These are phyloP conservation scores for Phaffia tasmanica DNA, from an alignment of 768 basidiomycete genomes.

Conservation along the genomic window DNA sequence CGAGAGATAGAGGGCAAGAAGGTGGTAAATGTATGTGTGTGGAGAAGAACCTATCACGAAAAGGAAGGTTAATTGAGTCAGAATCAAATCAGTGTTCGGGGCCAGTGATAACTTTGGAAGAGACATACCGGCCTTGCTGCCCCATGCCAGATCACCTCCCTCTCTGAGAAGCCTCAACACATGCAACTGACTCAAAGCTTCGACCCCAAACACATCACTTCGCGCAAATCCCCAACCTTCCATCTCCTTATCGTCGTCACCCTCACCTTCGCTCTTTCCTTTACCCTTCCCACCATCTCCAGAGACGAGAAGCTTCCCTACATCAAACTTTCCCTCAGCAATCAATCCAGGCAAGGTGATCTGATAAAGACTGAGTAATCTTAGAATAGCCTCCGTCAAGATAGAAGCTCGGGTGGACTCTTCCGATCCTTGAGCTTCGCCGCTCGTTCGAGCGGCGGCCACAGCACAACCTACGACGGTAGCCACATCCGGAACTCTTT, in stretches of 20 bases:
- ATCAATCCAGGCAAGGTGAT: constrained; percentile 59
- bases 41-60: constrained; percentile 28
- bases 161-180: constrained; percentile 60
- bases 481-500: constrained; percentile 72
- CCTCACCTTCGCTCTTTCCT: constrained; percentile 35
- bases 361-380: constrained; percentile 78
- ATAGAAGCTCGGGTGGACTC: constrained; percentile 39
- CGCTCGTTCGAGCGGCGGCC: constrained; percentile 38
- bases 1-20: constrained; percentile 54
- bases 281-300: constrained; percentile 29
- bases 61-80: neutral
- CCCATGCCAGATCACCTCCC: constrained; percentile 70
- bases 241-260: constrained; percentile 27
- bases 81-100: neutral
- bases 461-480: constrained; percentile 76
- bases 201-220: constrained; percentile 41
- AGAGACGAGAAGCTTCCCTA: constrained; percentile 58
- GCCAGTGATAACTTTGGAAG: too few relatives aligned
- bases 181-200: constrained; percentile 62
- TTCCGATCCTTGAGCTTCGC: constrained; percentile 36
- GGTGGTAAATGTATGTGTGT: constrained; percentile 59
- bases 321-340: constrained; percentile 66
- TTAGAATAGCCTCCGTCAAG: constrained; percentile 65
- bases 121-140: constrained; percentile 53
- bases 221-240: constrained; percentile 37